Conservation (phyloP, 306 rosid species). For the Trifolium subterraneum region DNA sequence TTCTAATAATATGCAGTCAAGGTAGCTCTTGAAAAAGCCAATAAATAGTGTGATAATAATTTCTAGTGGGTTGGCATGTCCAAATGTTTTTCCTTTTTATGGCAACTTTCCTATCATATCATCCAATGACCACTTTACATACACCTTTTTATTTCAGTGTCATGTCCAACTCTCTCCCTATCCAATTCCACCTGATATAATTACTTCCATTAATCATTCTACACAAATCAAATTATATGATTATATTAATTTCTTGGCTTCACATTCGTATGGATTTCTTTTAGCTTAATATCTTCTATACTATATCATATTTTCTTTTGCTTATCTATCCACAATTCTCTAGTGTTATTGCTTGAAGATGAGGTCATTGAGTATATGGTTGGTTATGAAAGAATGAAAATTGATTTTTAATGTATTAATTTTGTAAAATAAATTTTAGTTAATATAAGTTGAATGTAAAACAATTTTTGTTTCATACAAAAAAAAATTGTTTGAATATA, state of each 20-base stretch:
- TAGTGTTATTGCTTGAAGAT: slow-evolving; percentile 35
- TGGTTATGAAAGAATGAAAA: not conserved
- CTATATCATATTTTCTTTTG: not conserved
- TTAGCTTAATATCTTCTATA: slow-evolving; percentile 29
- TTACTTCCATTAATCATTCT: slow-evolving; percentile 39
- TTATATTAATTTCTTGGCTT: slow-evolving; percentile 14
- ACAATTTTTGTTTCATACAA: not conserved
- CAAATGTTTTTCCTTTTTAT: slow-evolving; percentile 48
- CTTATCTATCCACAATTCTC: slow-evolving; percentile 7
- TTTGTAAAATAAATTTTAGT: not conserved
- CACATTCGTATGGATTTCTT: slow-evolving; percentile 27
- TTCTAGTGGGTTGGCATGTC: slow-evolving; percentile 48
- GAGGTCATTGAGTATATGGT: slow-evolving; percentile 28
- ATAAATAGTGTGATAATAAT: slow-evolving; percentile 38
- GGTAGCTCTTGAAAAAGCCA: slow-evolving; percentile 38
- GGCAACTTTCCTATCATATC: slow-evolving; percentile 50
- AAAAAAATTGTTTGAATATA: too few relatives aligned
- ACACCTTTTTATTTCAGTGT: slow-evolving; percentile 42
- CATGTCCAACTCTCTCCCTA: slow-evolving; percentile 45
- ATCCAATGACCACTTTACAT: slow-evolving; percentile 50
- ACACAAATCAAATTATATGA: slow-evolving; percentile 31
- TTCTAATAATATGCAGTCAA: slow-evolving; percentile 53
- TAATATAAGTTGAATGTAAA: not conserved
- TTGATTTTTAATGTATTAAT: too few relatives aligned
- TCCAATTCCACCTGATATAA: slow-evolving; percentile 49